These are phyloP conservation scores for Galerina sulciceps DNA, from an alignment of 768 basidiomycete genomes.

Conservation along the genomic window DNA sequence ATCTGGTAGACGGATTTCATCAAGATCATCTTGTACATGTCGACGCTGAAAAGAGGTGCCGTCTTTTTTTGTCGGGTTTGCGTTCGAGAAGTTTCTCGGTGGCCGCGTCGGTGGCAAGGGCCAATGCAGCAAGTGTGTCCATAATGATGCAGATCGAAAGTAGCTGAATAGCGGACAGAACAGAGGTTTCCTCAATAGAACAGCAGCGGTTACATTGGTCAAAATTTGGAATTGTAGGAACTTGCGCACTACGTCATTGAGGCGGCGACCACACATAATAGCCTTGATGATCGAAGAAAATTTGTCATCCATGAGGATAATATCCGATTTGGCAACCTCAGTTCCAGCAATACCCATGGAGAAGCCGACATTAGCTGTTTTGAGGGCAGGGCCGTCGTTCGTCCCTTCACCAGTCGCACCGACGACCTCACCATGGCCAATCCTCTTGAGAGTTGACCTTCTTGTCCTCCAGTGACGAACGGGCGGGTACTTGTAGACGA, in stretches of 20 bases:
- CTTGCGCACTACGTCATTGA: constrained; percentile 97
- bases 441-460: constrained; percentile 79
- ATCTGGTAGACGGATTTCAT: constrained; percentile 91
- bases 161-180: constrained; percentile 94
- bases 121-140: constrained; percentile 98
- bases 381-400: constrained; percentile 96
- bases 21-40: constrained; percentile 98
- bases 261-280: constrained; percentile 99
- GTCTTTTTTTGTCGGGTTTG: constrained; percentile 85
- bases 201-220: constrained; percentile 93
- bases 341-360: constrained; percentile 97
- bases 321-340: constrained; percentile 98
- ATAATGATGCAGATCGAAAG: constrained; percentile 99
- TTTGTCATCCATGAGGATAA: constrained; percentile 98
- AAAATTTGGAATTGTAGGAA: constrained; percentile 96
- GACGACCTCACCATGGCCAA: constrained; percentile 91
- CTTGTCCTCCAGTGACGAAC: constrained; percentile 98
- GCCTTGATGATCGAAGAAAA: constrained; percentile 96
- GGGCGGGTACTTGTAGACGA: constrained; percentile 92
- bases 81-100: constrained; percentile 79
- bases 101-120: constrained; percentile 96
- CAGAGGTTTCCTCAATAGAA: constrained; percentile 75
- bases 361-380: constrained; percentile 95
- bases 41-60: constrained; percentile 85
- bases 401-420: constrained; percentile 98